Evolutionary conservation across 345 rosid species (phyloP), one percentile per base, ranked within the genome.

Genomic region (Salix caprea): DNA sequence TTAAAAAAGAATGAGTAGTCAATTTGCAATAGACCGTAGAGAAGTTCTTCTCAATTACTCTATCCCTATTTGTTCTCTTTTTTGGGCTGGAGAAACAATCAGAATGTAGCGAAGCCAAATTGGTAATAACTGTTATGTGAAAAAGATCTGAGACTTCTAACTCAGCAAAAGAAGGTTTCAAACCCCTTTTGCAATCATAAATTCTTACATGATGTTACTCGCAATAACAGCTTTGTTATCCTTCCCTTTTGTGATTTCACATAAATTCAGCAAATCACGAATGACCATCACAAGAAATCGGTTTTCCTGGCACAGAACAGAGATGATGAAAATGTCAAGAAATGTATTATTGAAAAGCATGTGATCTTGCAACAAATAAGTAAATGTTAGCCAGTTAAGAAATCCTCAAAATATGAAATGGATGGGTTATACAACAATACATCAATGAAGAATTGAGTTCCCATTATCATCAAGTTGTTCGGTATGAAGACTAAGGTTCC

Each of bases 171-270:
- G 34, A 40, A 37, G 40, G 30, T 37, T 37, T 13, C 15, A 2
- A 44, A 58, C 44, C 67, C 21, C 12, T 23, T 77, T 23, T 10
- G 37, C 34, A 23, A 46, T 70, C 62, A 69, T 5, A 26, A 76
- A 52, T 1, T 80, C 97, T 88, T 94, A 96, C 99, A 96, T 96
- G 66, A 96, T 96, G 79, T 96, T 96, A 85, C 99, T 96, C 18
- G 97, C 98, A 82, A 96, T 96, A 75, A 96, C 98, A 60, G 97
- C 98, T 88, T 94, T 96, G 83, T 96, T 96, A 83, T 96, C 99
- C 82, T 96, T 96, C 65, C 98, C 99, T 73, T 92, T 96, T 8
- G 94, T 96, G 76, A 96, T 92, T 84, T 96, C 99, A 86, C 99
- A 96, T 76, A 96, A 85, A 86, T 94, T 96, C 79, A 96, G 83